Percentiles rank a stretch among this genome's conserved stretches.
Conservation (phyloP, 257 asterid species). For the Osmanthus fragrans region DNA sequence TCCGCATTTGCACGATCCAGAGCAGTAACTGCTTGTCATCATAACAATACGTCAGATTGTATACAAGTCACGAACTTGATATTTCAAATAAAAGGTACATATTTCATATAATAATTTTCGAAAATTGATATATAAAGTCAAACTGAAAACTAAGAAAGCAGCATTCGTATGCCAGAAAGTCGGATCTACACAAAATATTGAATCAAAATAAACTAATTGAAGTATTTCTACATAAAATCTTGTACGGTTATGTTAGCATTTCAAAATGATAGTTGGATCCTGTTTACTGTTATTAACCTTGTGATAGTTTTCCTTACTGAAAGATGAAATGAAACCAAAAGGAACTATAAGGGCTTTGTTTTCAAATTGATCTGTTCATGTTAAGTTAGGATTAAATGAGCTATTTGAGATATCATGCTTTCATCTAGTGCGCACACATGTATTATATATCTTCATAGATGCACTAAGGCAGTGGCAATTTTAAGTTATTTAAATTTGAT, state of each 20-base stretch:
- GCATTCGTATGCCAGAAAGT: background rate
- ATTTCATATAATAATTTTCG: background rate
- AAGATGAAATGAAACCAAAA: background rate
- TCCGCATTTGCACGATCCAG: conserved; percentile 79
- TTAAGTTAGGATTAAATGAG: background rate
- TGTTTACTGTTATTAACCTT: background rate
- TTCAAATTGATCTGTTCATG: background rate
- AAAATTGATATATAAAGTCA: background rate
- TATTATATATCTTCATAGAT: too few relatives aligned
- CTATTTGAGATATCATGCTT: background rate
- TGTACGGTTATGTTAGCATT: background rate
- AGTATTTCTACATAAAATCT: background rate
- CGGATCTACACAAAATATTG: background rate
- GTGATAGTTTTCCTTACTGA: background rate
- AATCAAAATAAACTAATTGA: conserved; percentile 2
- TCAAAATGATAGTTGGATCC: background rate
- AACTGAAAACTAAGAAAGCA: background rate
- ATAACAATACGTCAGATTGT: conserved; percentile 18
- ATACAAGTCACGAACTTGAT: background rate
- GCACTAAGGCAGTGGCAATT: too few relatives aligned
- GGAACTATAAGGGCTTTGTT: background rate
- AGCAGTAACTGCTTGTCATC: conserved; percentile 69
- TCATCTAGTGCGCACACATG: background rate
- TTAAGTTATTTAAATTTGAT: too few relatives aligned
- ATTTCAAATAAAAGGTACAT: background rate